phyloP scores from a whole-genome alignment of 352 stramenopile genomes.

The Phytopythium sindhum region DNA sequence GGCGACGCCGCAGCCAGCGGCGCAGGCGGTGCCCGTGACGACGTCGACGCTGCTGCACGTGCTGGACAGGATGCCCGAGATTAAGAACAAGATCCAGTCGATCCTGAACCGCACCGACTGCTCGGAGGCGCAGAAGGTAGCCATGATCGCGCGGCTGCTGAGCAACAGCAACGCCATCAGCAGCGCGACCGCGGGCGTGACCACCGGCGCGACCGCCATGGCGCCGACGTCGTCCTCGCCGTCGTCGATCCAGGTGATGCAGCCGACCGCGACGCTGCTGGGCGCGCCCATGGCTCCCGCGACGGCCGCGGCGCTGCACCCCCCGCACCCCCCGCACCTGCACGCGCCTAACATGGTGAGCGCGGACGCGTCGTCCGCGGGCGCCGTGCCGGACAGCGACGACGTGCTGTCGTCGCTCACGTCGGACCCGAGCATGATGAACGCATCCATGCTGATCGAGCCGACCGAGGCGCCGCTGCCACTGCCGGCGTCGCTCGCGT shows the following conservation, averaged over 20 bases:
- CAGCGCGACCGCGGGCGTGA: constrained; percentile 24
- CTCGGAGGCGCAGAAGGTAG: constrained; percentile 86
- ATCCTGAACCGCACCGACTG: constrained; percentile 83
- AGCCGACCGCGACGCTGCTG: constrained; percentile 2
- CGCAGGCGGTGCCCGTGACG: constrained; percentile 58
- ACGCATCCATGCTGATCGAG: constrained; percentile 30
- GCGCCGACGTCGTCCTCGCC: not conserved
- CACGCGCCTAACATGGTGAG: not conserved
- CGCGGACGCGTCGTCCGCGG: constrained; percentile 8
- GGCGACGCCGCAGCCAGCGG: constrained; percentile 6
- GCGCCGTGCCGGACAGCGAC: constrained; percentile 12
- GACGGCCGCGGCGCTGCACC: constrained; percentile 6
- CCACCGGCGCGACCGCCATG: not conserved
- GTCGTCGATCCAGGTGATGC: constrained; percentile 2
- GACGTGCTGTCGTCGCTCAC: constrained; percentile 24
- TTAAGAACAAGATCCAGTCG: constrained; percentile 89
- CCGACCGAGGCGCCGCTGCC: constrained; percentile 47
- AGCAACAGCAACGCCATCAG: constrained; percentile 84
- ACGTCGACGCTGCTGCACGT: constrained; percentile 79
- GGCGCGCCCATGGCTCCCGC: constrained; percentile 2
- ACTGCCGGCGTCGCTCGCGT: constrained; percentile 35
- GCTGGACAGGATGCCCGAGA: constrained; percentile 84
- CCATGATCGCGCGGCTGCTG: constrained; percentile 82
- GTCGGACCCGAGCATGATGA: constrained; percentile 25
- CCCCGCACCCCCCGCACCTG: not conserved